Base-by-base conservation (phyloP, 192 early-diverging fungal species). In the Phycomyces nitens region DNA sequence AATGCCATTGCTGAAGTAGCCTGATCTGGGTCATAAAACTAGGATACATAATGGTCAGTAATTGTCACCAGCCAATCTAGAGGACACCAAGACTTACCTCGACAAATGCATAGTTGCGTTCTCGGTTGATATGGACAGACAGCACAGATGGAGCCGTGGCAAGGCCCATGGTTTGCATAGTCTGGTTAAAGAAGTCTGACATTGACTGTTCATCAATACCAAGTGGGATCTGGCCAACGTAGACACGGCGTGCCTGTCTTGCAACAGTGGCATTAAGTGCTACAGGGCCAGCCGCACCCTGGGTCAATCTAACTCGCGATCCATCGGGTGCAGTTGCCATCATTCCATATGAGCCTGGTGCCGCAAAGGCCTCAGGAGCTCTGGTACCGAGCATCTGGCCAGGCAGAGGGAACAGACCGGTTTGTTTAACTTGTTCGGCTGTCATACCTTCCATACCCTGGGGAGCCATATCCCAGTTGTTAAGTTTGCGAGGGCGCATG, bases 41-140 rank as follows among this genome's bases (percentile, higher is more conserved):
- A n/a, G n/a, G n/a, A n/a, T n/a, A n/a, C n/a, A n/a, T n/a, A n/a
- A n/a, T n/a, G n/a, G n/a, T n/a, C n/a, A n/a, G n/a, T n/a, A n/a
- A n/a, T n/a, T n/a, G n/a, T n/a, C n/a, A n/a, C n/a, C n/a, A n/a
- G 2, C 29, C 29, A 5, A 34, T 34, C 29, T 5, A 34, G 7
- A 34, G 29, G 7, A 34, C 2, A 34, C 2, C 2, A 34, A 34
- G 7, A 54, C 50, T 44, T 83, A 94, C 92, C 67, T 99, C 96
- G 18, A 95, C 84, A 84, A 98, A 97, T 15, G 95, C 94, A 79
- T 94, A 98, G 66, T 90, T 90, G 73, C 94, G 94, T n/a, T 98
- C 95, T 41, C 84, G 81, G 71, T 95, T 94, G 50, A 97, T 90
- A 70, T 96, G 92, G 18, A 90, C 89, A 29, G 86, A 82, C 16